These are phyloP conservation scores for Vitis hybrid DNA, from an alignment of 177 flowering plant species.

Conservation along the genomic window DNA sequence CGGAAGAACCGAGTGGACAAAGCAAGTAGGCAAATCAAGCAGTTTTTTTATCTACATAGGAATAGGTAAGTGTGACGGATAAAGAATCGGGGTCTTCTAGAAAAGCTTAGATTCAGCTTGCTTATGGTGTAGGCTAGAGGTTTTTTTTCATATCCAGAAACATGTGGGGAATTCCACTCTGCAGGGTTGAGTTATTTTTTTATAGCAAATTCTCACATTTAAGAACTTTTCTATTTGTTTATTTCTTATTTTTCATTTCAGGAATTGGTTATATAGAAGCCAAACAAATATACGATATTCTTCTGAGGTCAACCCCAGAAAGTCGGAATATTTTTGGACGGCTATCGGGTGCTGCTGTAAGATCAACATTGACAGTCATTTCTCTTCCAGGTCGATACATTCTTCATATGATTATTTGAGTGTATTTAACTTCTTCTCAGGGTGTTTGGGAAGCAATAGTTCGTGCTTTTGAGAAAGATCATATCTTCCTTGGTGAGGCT, in stretches of 20 bases:
- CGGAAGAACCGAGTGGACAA: too few species aligned
- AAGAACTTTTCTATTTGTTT: not conserved
- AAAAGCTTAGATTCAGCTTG: too few species aligned
- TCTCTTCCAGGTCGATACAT: not conserved
- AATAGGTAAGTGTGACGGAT: too few species aligned
- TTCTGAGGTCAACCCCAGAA: slow-evolving; percentile 71
- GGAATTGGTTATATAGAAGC: slow-evolving; percentile 90
- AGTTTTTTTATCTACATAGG: too few species aligned
- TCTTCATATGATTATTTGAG: slow-evolving; percentile 1
- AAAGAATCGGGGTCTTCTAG: too few species aligned
- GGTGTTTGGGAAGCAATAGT: slow-evolving; percentile 94
- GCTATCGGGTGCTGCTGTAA: slow-evolving; percentile 94
- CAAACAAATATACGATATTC: slow-evolving; percentile 78
- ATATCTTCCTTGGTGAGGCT: slow-evolving; percentile 91
- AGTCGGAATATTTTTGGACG: slow-evolving; percentile 94
- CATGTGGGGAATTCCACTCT: too few species aligned
- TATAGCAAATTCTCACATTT: too few species aligned
- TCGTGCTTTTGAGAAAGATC: slow-evolving; percentile 85
- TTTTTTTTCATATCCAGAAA: too few species aligned
- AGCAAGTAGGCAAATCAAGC: too few species aligned
- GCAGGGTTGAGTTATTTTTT: too few species aligned
- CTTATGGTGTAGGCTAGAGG: too few species aligned
- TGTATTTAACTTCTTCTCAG: slow-evolving; percentile 35
- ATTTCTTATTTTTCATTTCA: slow-evolving; percentile 18
- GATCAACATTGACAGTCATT: slow-evolving; percentile 18